Conservation (phyloP, 148 eudicot genomes). For the Rheum nobile region DNA sequence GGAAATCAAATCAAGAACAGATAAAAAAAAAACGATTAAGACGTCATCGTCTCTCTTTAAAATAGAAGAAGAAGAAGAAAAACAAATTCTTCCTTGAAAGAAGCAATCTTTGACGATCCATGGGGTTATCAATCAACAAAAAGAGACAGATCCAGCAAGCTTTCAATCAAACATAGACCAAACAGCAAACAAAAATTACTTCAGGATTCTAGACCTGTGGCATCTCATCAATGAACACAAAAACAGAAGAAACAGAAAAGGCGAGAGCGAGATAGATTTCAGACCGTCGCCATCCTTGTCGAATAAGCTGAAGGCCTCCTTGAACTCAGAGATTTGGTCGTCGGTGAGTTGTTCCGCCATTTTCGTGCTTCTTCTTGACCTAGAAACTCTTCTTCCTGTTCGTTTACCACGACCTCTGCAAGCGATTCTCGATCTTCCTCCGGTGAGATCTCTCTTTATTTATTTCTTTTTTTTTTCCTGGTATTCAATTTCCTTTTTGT, state of each 20-base stretch:
- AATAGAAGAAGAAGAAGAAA: not conserved
- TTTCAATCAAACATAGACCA: not conserved
- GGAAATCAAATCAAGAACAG: not conserved
- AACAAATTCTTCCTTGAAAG: not conserved
- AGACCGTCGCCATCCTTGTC: constrained; percentile 67
- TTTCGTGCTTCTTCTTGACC: constrained; percentile 5
- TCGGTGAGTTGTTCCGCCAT: constrained; percentile 50
- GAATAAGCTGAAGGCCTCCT: constrained; percentile 60
- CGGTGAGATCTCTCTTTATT: not conserved
- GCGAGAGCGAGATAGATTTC: constrained; percentile 2
- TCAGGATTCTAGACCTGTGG: not conserved
- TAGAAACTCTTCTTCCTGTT: not conserved
- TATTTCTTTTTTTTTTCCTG: constrained; percentile 2
- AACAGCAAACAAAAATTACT: not conserved
- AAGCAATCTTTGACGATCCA: not conserved
- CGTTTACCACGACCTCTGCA: not conserved
- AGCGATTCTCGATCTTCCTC: constrained; percentile 6
- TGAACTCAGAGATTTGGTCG: constrained; percentile 66
- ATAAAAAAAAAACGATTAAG: not conserved
- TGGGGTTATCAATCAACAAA: not conserved
- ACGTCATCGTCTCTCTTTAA: not conserved
- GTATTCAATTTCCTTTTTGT: not conserved
- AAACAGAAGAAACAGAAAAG: not conserved
- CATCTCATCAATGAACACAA: not conserved
- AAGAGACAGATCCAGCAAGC: not conserved